Percentiles rank a stretch among this genome's conserved stretches.
phyloP scores from a whole-genome alignment of 768 basidiomycete genomes.

The Lyophyllum atratum region DNA sequence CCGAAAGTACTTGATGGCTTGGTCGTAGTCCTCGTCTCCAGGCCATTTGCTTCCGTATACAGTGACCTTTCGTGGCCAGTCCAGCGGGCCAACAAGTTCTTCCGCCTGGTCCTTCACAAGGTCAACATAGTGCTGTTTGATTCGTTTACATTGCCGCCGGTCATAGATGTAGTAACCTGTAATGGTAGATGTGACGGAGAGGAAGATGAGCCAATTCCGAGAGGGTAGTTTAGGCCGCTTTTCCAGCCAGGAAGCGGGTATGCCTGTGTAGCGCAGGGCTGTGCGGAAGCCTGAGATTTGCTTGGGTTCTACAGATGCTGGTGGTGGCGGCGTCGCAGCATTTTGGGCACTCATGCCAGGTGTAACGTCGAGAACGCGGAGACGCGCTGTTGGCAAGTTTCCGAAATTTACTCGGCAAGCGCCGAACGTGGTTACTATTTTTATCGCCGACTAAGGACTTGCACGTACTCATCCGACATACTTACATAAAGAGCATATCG shows the following conservation, averaged over 20 bases:
- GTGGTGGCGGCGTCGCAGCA: constrained; percentile 21
- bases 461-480: no score
- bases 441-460: no score
- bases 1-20: constrained; percentile 85
- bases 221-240: constrained; percentile 87
- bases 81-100: constrained; percentile 62
- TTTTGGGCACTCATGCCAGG: constrained; percentile 25
- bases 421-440: no score
- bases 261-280: constrained; percentile 68
- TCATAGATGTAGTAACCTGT: constrained; percentile 84
- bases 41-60: constrained; percentile 93
- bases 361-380: constrained; percentile 23
- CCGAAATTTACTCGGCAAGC: constrained; percentile 20
- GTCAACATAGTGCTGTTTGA: constrained; percentile 78
- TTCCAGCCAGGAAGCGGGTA: constrained; percentile 76
- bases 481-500: no score
- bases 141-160: constrained; percentile 73
- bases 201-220: constrained; percentile 93
- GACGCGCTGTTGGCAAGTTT: not conserved
- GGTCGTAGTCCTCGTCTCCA: constrained; percentile 90
- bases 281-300: constrained; percentile 55
- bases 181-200: constrained; percentile 70
- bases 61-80: constrained; percentile 73
- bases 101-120: constrained; percentile 80
- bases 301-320: constrained; percentile 4